A percentile compares a stretch with the other conserved stretches of the same genome.
Evolutionary conservation across 192 early-diverging fungal species (phyloP).

Genomic region (Coemansia sp.): DNA sequence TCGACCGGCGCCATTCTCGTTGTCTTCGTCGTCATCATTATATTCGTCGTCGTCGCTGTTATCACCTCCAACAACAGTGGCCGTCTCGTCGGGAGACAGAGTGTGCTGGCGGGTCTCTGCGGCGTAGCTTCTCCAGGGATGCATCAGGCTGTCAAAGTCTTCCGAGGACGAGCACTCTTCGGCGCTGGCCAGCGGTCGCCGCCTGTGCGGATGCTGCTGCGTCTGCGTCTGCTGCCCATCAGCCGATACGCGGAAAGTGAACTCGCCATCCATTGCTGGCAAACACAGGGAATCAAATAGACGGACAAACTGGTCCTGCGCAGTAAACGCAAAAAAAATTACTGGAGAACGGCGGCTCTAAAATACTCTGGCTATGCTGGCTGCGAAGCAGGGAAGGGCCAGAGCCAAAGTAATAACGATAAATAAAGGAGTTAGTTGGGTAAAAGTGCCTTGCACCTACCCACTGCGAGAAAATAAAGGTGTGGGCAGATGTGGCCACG

Average conservation of each 20-base stretch:
- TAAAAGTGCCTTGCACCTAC: too few species aligned
- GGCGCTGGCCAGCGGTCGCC: not conserved
- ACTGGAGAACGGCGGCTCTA: too few species aligned
- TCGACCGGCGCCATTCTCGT: too few species aligned
- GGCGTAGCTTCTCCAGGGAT: constrained; percentile 26
- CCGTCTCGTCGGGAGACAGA: constrained; percentile 9
- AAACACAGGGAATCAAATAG: not conserved
- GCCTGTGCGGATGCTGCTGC: not conserved
- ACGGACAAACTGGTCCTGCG: not conserved
- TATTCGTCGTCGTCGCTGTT: not conserved
- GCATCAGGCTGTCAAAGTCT: constrained; percentile 9
- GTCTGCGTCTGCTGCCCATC: not conserved
- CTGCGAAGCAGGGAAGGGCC: too few species aligned
- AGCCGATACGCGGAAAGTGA: not conserved
- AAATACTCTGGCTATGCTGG: too few species aligned
- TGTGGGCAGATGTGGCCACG: too few species aligned
- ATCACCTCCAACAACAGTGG: constrained; percentile 11
- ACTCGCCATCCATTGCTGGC: constrained; percentile 7
- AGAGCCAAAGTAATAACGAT: too few species aligned
- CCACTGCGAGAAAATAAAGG: too few species aligned
- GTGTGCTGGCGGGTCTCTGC: not conserved
- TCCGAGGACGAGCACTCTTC: not conserved
- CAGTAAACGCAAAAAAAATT: not conserved
- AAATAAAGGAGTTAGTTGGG: too few species aligned
- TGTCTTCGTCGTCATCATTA: too few species aligned